Percentiles rank a stretch among this genome's conserved stretches.
Evolutionary conservation across 2,329 filamentous ascomycete species (phyloP).

Genomic region (Colletotrichum ledebouriae): DNA sequence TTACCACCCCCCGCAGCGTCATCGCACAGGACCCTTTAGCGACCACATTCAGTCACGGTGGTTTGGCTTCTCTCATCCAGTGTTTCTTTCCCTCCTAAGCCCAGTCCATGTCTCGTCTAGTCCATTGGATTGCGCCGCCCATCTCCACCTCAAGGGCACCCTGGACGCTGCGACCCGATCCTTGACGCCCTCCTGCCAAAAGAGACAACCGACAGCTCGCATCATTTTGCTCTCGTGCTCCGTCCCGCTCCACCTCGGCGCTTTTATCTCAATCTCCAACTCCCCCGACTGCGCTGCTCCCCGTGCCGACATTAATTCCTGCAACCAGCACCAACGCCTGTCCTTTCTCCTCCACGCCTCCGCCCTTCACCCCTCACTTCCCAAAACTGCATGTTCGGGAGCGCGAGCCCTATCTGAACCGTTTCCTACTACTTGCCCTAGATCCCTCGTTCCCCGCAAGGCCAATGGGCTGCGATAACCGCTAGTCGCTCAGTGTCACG

Average conservation of each 20-base stretch:
- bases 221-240: conserved; percentile 43
- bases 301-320: conserved; percentile 18
- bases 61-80: conserved; percentile 24
- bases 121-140: conserved; percentile 25
- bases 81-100: conserved; percentile 1
- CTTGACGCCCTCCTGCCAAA: conserved; percentile 36
- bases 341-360: conserved; percentile 21
- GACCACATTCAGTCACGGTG: conserved; percentile 9
- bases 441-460: conserved; percentile 40
- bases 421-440: conserved; percentile 26
- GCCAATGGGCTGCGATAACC: conserved; percentile 71
- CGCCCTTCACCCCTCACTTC: conserved; percentile 44
- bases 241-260: conserved; percentile 42
- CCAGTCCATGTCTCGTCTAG: neutral
- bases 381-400: conserved; percentile 37
- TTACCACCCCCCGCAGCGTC: conserved; percentile 28
- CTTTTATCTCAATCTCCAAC: conserved; percentile 42
- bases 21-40: conserved; percentile 40
- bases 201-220: conserved; percentile 37
- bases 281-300: conserved; percentile 32
- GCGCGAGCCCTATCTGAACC: conserved; percentile 31
- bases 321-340: conserved; percentile 24
- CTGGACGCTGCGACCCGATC: conserved; percentile 15
- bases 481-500: conserved; percentile 68
- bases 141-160: conserved; percentile 31